Base-by-base conservation (phyloP, 495 filamentous ascomycete genomes). In the Penicillium canescens region DNA sequence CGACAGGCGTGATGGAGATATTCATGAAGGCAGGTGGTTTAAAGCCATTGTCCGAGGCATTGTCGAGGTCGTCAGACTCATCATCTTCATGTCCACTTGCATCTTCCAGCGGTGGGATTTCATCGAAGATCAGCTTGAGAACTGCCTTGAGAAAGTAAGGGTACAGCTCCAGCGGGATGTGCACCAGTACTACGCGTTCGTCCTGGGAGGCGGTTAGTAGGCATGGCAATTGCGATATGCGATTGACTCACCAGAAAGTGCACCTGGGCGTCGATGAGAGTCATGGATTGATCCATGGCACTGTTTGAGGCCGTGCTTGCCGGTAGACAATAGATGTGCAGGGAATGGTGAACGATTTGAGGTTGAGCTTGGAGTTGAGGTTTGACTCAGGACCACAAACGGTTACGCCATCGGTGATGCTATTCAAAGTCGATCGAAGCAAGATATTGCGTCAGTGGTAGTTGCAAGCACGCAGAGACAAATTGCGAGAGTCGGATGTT, bases 1-100 rank as follows among this genome's bases (percentile, higher is more conserved):
- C 94, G 26, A 94, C 82, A 0, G 92, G 90, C 0, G 92, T 98
- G 59, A 98, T 80, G 37, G 89, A 93, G 61, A 98, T 85, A 68
- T 98, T 98, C 56, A 96, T 78, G 68, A 98, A 98, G 36, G 86
- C 86, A 62, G 91, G 86, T 54, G 60, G 67, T 5, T 72, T 73
- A 62, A 78, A 73, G 10, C 47, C 61, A 40, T 71, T 64, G 7
- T 62, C 54, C 34, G 64, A 67, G 26, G 65, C 66, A 60, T 66
- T 46, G 31, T 75, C 63, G 9, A 45, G 16, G 3, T 54, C 45
- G 9, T 51, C 45, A 4, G 37, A 14, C 8, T 24, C 28, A 67
- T 65, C 55, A 42, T 74, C 51, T n/a, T 64, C 57, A 12, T 58
- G 41, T 54, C 31, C 23, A 12, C 40, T 23, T 2, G 6, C 16